Evolutionary conservation across 2,329 filamentous ascomycete genomes (phyloP).

Genomic region (Pseudopithomyces chartarum): DNA sequence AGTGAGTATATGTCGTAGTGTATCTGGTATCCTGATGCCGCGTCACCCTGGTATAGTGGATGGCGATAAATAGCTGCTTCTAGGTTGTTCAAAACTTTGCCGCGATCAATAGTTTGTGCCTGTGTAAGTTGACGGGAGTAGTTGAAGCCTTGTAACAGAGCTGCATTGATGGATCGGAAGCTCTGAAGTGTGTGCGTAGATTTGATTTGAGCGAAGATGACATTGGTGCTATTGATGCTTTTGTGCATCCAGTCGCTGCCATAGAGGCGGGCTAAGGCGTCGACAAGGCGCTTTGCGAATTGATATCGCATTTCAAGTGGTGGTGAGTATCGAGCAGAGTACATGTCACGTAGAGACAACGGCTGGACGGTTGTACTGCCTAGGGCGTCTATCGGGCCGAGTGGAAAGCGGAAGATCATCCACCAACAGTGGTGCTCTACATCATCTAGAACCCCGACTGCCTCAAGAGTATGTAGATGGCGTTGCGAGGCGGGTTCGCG

Average conservation of each 20-base stretch:
- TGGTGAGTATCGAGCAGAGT: not conserved
- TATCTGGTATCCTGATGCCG: constrained; percentile 10
- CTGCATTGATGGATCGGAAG: constrained; percentile 1
- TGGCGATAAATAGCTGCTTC: constrained; percentile 13
- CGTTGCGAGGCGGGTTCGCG: not conserved
- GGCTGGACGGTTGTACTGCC: not conserved
- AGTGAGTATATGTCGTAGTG: constrained; percentile 18
- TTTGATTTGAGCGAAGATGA: constrained; percentile 9
- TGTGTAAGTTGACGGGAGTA: constrained; percentile 10
- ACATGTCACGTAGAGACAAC: not conserved
- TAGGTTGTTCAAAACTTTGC: constrained; percentile 6
- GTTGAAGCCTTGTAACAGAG: constrained; percentile 11
- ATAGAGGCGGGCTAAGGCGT: constrained; percentile 8
- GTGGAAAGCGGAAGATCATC: constrained; percentile 13
- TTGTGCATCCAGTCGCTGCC: constrained; percentile 14
- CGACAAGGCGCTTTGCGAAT: constrained; percentile 11
- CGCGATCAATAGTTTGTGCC: constrained; percentile 5
- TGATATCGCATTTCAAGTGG: constrained; percentile 6
- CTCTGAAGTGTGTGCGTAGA: not conserved
- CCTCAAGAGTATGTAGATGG: constrained; percentile 6
- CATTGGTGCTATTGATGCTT: constrained; percentile 13
- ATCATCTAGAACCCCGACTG: constrained; percentile 10
- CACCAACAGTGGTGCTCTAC: constrained; percentile 12
- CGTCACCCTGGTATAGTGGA: constrained; percentile 13
- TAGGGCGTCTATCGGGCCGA: not conserved